A percentile compares a stretch with the other conserved stretches of the same genome.
Evolutionary conservation across 768 basidiomycete species (phyloP).

Genomic region (Mycena belliarum): DNA sequence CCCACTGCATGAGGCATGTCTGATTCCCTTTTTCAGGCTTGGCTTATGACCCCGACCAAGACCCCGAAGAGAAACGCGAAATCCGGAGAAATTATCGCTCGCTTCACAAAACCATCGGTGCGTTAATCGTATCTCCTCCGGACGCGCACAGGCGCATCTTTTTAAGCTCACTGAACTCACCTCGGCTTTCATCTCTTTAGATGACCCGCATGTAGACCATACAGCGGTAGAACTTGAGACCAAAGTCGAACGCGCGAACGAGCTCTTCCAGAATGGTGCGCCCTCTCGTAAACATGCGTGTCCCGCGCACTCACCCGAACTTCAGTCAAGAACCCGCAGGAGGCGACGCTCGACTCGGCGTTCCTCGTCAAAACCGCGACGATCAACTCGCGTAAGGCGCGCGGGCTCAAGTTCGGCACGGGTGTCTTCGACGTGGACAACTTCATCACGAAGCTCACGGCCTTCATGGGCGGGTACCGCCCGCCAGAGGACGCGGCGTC

Average conservation of each 20-base stretch:
- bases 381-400: conserved; percentile 80
- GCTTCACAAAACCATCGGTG: conserved; percentile 6
- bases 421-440: conserved; percentile 92
- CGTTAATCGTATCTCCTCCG: not conserved
- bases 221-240: conserved; percentile 51
- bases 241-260: conserved; percentile 57
- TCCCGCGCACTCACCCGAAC: too few species aligned
- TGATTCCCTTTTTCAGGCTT: not conserved
- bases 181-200: not conserved
- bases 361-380: conserved; percentile 76
- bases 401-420: conserved; percentile 82
- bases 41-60: conserved; percentile 11
- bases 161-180: not conserved
- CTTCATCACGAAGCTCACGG: conserved; percentile 73
- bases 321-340: conserved; percentile 75
- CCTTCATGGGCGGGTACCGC: conserved; percentile 73
- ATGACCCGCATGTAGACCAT: conserved; percentile 36
- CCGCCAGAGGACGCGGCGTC: conserved; percentile 28
- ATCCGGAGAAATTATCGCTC: conserved; percentile 3
- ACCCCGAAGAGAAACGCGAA: conserved; percentile 1
- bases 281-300: too few species aligned
- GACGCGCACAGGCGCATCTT: too few species aligned
- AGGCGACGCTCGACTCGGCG: conserved; percentile 87
- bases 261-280: conserved; percentile 62
- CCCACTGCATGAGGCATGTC: too few species aligned